Percentiles rank a stretch among this genome's conserved stretches.
phyloP scores from a whole-genome alignment of 805 yeast species.

The Yarrowia keelungensis region DNA sequence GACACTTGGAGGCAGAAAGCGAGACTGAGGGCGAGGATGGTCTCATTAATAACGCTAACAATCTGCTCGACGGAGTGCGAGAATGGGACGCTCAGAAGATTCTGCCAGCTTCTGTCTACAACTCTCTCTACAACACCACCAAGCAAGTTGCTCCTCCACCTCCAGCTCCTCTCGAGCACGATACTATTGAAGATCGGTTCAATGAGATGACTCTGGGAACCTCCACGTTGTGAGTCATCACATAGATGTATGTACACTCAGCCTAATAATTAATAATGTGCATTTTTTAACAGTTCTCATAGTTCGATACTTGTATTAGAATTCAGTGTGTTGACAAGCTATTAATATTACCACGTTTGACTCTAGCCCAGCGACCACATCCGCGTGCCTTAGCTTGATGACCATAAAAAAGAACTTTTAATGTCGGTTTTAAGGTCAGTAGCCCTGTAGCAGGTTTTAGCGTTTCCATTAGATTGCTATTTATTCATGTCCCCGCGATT shows the following conservation, averaged over 20 bases:
- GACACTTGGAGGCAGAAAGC: conserved; percentile 87
- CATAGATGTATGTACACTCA: background rate
- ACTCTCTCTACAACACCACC: conserved; percentile 21
- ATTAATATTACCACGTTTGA: background rate
- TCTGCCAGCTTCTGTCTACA: conserved; percentile 14
- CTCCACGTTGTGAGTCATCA: background rate
- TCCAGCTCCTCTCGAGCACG: conserved; percentile 27
- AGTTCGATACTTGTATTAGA: too few relatives aligned
- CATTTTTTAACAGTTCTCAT: background rate
- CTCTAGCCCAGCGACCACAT: background rate
- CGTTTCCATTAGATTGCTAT: background rate
- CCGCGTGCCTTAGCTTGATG: background rate
- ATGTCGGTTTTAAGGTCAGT: too few relatives aligned
- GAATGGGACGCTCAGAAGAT: conserved; percentile 31
- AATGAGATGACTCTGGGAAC: conserved; percentile 30
- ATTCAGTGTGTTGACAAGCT: too few relatives aligned
- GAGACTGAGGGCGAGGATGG: conserved; percentile 34
- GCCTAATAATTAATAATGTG: background rate
- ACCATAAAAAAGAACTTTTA: background rate
- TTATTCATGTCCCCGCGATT: background rate
- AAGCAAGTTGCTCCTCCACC: conserved; percentile 17
- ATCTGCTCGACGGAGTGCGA: conserved; percentile 19
- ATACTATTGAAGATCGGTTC: conserved; percentile 39
- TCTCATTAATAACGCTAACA: conserved; percentile 29
- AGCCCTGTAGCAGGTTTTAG: too few relatives aligned